Evolutionary conservation across 2,329 filamentous ascomycete genomes (phyloP).

Genomic region (Hypomyces rosellus): DNA sequence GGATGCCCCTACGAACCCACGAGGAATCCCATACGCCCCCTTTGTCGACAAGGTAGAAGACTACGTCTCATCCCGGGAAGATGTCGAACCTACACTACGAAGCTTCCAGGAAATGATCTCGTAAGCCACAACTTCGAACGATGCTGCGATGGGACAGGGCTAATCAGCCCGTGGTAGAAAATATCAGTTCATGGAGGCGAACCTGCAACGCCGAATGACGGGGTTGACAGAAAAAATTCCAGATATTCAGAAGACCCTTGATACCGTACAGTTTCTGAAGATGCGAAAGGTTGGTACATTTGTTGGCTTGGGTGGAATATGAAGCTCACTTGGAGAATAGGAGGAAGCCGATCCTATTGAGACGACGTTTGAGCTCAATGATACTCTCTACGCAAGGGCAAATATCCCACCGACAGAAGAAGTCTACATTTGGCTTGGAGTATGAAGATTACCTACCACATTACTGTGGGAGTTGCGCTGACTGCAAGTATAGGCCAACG

Average conservation of each 20-base stretch:
- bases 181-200: constrained; percentile 99
- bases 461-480: neutral
- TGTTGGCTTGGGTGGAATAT: neutral
- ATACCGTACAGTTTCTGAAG: constrained; percentile 82
- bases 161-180: constrained; percentile 53
- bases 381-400: constrained; percentile 89
- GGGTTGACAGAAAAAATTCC: constrained; percentile 93
- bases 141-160: constrained; percentile 4
- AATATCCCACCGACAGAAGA: constrained; percentile 76
- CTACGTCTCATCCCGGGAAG: constrained; percentile 70
- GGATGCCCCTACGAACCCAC: constrained; percentile 62
- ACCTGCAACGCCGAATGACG: constrained; percentile 73
- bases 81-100: constrained; percentile 74
- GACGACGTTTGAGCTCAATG: constrained; percentile 93
- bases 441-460: constrained; percentile 27
- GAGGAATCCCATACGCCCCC: constrained; percentile 76
- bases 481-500: constrained; percentile 62
- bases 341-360: constrained; percentile 65
- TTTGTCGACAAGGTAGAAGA: constrained; percentile 87
- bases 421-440: constrained; percentile 95
- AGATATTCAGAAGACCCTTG: constrained; percentile 92
- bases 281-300: constrained; percentile 54
- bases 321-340: constrained; percentile 19
- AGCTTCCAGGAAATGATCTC: constrained; percentile 93
- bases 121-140: constrained; percentile 40